These are phyloP conservation scores for Apiospora saccharicola DNA, from an alignment of 2,329 filamentous ascomycete genomes.

Conservation along the genomic window DNA sequence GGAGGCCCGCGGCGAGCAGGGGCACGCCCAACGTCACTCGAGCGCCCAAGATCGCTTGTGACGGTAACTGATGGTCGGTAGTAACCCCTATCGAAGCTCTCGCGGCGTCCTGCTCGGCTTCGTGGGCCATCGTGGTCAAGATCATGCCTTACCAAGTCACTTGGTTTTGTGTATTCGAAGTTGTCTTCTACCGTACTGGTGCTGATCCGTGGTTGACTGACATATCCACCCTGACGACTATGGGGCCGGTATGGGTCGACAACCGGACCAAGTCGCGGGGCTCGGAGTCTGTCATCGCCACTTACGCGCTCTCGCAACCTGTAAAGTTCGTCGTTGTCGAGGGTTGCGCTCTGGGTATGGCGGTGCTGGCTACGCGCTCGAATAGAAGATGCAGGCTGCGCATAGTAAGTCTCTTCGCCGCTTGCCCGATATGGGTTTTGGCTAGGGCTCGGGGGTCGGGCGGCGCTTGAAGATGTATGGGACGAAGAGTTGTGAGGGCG, in stretches of 20 bases:
- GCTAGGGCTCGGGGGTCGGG: slow-evolving; percentile 54
- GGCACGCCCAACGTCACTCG: slow-evolving; percentile 56
- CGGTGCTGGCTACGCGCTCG: slow-evolving; percentile 57
- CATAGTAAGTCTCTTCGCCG: slow-evolving; percentile 62
- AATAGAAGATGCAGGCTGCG: slow-evolving; percentile 65
- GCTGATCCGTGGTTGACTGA: slow-evolving; percentile 50
- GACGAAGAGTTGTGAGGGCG: slow-evolving; percentile 50
- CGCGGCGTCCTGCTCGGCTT: slow-evolving; percentile 52
- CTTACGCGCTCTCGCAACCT: slow-evolving; percentile 55
- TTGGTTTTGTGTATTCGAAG: slow-evolving; percentile 70
- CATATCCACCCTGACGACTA: slow-evolving; percentile 55
- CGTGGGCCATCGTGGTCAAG: slow-evolving; percentile 58
- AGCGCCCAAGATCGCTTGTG: slow-evolving; percentile 56
- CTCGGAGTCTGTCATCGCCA: slow-evolving; percentile 51
- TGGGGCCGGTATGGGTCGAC: slow-evolving; percentile 56
- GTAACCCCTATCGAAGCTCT: slow-evolving; percentile 64
- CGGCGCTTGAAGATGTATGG: slow-evolving; percentile 45
- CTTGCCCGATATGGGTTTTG: slow-evolving; percentile 57
- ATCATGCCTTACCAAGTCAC: slow-evolving; percentile 68
- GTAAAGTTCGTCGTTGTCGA: slow-evolving; percentile 60
- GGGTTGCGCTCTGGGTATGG: slow-evolving; percentile 53
- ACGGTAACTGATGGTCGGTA: slow-evolving; percentile 63
- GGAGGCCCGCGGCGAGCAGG: slow-evolving; percentile 62
- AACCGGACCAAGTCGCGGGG: slow-evolving; percentile 42
- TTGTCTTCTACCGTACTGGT: slow-evolving; percentile 65